Evolutionary conservation across 306 rosid genomes (phyloP).

Genomic region (Prunus davidiana): DNA sequence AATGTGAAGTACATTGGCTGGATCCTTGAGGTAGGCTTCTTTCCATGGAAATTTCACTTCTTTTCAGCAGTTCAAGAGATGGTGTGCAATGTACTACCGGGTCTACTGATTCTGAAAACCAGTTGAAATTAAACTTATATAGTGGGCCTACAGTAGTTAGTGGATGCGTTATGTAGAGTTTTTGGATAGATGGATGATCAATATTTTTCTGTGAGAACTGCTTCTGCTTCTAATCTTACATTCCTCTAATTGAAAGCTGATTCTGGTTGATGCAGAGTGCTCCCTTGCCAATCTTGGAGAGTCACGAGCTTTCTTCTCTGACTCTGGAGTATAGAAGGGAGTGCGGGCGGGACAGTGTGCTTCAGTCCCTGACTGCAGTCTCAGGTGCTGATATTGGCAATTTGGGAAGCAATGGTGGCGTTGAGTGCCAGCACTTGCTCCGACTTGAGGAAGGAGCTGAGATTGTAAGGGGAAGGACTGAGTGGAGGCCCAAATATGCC

Average conservation of each 20-base stretch:
- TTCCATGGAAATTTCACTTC: not conserved
- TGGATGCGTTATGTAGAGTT: not conserved
- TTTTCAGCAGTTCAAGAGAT: not conserved
- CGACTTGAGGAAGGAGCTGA: slow-evolving; percentile 83
- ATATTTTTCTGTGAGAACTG: not conserved
- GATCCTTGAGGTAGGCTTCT: slow-evolving; percentile 82
- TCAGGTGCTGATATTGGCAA: slow-evolving; percentile 50
- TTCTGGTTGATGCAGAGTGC: slow-evolving; percentile 73
- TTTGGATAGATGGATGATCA: not conserved
- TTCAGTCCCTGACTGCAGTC: slow-evolving; percentile 73
- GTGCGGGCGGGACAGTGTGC: slow-evolving; percentile 95
- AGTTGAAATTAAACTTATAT: not conserved
- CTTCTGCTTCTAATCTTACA: not conserved
- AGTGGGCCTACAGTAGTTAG: not conserved
- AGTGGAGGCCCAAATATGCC: slow-evolving; percentile 78
- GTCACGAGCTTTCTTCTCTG: slow-evolving; percentile 75
- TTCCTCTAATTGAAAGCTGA: not conserved
- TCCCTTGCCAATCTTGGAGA: slow-evolving; percentile 85
- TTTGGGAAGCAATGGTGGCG: slow-evolving; percentile 46
- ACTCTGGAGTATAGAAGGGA: slow-evolving; percentile 96
- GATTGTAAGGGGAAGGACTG: slow-evolving; percentile 87
- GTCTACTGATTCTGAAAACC: not conserved
- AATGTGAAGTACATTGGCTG: slow-evolving; percentile 99
- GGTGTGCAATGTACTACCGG: not conserved
- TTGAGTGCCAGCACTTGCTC: slow-evolving; percentile 93